These are phyloP conservation scores for Claviceps pazoutovae DNA, from an alignment of 2,329 filamentous ascomycete genomes.

Conservation along the genomic window DNA sequence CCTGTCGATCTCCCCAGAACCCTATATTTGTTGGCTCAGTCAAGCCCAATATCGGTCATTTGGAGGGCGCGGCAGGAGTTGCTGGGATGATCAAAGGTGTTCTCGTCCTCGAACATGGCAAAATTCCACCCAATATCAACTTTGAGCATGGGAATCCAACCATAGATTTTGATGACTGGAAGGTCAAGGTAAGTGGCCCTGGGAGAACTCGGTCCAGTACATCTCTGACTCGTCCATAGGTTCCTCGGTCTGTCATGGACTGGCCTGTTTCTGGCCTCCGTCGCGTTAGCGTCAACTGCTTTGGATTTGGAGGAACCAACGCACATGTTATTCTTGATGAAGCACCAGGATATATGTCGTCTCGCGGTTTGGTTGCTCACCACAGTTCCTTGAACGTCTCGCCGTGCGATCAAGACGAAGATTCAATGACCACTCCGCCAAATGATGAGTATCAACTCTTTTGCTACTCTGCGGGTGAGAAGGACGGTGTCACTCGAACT, in stretches of 20 bases:
- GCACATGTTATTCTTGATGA: constrained; percentile 39
- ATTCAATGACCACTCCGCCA: background rate
- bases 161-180: constrained; percentile 33
- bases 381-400: constrained; percentile 17
- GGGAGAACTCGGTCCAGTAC: background rate
- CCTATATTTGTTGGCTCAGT: constrained; percentile 38
- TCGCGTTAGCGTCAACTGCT: constrained; percentile 41
- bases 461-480: constrained; percentile 30
- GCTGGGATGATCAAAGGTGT: constrained; percentile 40
- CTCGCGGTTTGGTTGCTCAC: constrained; percentile 20
- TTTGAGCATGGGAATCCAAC: constrained; percentile 31
- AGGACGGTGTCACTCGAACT: constrained; percentile 22
- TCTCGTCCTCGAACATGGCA: constrained; percentile 33
- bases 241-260: constrained; percentile 24
- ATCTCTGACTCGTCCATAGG: constrained; percentile 13
- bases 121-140: constrained; percentile 39
- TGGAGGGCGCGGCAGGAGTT: constrained; percentile 37
- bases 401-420: background rate
- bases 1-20: constrained; percentile 16
- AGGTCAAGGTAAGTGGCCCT: constrained; percentile 25
- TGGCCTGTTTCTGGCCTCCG: constrained; percentile 32
- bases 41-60: constrained; percentile 41
- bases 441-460: constrained; percentile 22
- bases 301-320: constrained; percentile 45
- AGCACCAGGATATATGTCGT: constrained; percentile 25